Evolutionary conservation across 192 early-diverging fungal species (phyloP), one percentile per base, ranked within the genome.

Genomic region (Backusella sp.): DNA sequence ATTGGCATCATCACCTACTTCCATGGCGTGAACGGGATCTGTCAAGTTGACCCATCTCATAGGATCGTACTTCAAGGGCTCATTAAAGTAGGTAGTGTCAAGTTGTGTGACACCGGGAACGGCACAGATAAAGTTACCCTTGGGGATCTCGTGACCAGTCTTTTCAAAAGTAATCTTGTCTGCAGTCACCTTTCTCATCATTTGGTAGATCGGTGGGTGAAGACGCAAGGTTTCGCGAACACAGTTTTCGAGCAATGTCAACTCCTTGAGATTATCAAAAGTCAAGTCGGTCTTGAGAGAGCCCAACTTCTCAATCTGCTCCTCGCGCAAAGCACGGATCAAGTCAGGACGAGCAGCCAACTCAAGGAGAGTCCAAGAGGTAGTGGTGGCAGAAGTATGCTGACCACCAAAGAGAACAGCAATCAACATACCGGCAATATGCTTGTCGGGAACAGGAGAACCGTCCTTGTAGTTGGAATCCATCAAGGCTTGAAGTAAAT

Each of bases 341-440:
- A 96, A 73, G 2, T 94, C 85, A 28, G 95, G 94, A 68, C 89
- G 85, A 23, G 86, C 82, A 34, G 98, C 96, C 70, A 99, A 81
- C 83, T 95, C 91, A 72, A 97, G 88, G 15, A 97, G 78, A 9
- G 96, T 89, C 98, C 98, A 99, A 41, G 95, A 91, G 11, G 91
- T 87, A 23, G 98, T 97, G 49, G 98, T 96, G 19, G 96, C 93
- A 21, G 88, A 90, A 6, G 98, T 98, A 84, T 99, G 98, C 83
- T 98, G 97, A n/a, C 98, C 98, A 39, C 94, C 98, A 91, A 99
- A 95, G 65, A 99, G 87, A 59, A 95, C 79, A 23, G 98, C 98
- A 88, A 99, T 99, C 93, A 98, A 93, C 90, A 99, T 92, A 88
- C 96, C 94, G 28, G 96, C 93, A 72, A 95, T 86, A 68, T 95